Conservation (phyloP, 768 basidiomycete species). For the Cyclocybe cylindracea region DNA sequence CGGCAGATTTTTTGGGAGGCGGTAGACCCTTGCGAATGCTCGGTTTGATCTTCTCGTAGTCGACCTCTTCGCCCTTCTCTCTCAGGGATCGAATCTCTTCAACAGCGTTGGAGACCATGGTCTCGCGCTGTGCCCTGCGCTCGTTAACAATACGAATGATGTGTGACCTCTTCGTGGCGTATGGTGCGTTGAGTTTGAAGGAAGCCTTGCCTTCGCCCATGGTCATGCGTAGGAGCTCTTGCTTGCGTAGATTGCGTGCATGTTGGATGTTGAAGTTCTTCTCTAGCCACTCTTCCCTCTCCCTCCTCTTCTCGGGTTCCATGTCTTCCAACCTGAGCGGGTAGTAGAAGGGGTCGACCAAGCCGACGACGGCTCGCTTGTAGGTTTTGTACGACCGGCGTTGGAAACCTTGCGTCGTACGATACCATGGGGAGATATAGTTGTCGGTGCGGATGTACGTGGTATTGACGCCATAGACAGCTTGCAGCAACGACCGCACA, state of each 20-base stretch:
- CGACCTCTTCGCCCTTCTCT: constrained; percentile 25
- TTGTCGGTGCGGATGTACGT: constrained; percentile 97
- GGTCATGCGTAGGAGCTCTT: constrained; percentile 38
- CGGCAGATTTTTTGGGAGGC: not conserved
- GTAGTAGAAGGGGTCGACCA: constrained; percentile 93
- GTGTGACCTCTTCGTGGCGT: constrained; percentile 45
- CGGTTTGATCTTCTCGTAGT: constrained; percentile 18
- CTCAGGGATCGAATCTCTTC: constrained; percentile 36
- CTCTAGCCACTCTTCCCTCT: constrained; percentile 64
- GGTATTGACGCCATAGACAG: constrained; percentile 86
- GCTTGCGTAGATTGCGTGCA: constrained; percentile 34
- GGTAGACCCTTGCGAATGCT: not conserved
- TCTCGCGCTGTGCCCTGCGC: constrained; percentile 41
- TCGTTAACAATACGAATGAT: constrained; percentile 45
- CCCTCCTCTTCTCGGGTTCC: constrained; percentile 50
- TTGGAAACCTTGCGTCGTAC: constrained; percentile 29
- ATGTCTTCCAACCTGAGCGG: constrained; percentile 83
- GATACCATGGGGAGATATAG: constrained; percentile 59
- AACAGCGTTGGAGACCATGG: constrained; percentile 34
- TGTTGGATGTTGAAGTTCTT: constrained; percentile 53
- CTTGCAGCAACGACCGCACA: constrained; percentile 78
- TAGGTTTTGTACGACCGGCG: constrained; percentile 58
- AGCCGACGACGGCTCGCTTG: constrained; percentile 90
- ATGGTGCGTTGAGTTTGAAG: constrained; percentile 43
- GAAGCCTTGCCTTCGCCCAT: constrained; percentile 39